Base-by-base conservation (phyloP, 768 basidiomycete species). In the Clitopilus hobsonii region DNA sequence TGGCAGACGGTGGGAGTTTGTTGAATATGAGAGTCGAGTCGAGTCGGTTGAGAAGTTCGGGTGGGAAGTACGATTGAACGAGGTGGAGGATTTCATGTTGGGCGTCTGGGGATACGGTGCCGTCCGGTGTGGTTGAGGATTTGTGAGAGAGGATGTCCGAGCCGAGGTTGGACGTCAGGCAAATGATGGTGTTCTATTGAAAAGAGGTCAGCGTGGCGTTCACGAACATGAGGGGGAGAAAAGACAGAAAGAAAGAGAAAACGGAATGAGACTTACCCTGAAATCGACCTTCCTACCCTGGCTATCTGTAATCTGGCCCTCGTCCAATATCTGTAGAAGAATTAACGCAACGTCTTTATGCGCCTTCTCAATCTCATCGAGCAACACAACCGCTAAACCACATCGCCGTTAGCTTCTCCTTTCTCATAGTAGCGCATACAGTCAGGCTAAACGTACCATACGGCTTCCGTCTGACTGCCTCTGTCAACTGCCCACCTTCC, bases 291-390 rank as follows among this genome's bases (percentile, higher is more conserved):
- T 91, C 53, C 91, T 83, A 8, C 94, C 94, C 66, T 94, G 92
- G 58, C 90, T 92, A 65, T 97, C 94, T 0, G 94, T 95, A 57
- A 95, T 77, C 49, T 74, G 83, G 6, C 94, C 94, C 67, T 97
- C 94, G 59, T 97, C 93, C 11, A 97, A 78, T 47, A 97, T 89
- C 66, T 96, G 94, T 2, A 96, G 77, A 18, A 96, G 74, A 57
- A 95, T 91, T 84, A 94, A 89, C 0, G 90, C 80, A 23, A 97
- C 91, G 63, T 94, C 93, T 82, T 91, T 92, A 71, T 95, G 94
- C 0, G 93, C 94, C 69, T 97, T 97, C 72, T 97, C 94, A 56
- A 97, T 80, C 67, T 92, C 91, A 63, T 92, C 89, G 54, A 93
- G 84, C 53, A 92, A 74, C 32, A 93, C 76, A 49, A 93, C 90